A percentile compares a stretch with the other conserved stretches of the same genome.
These are phyloP conservation scores for Cocos nucifera DNA, from an alignment of 176 grass and related monocot species.

Conservation along the genomic window DNA sequence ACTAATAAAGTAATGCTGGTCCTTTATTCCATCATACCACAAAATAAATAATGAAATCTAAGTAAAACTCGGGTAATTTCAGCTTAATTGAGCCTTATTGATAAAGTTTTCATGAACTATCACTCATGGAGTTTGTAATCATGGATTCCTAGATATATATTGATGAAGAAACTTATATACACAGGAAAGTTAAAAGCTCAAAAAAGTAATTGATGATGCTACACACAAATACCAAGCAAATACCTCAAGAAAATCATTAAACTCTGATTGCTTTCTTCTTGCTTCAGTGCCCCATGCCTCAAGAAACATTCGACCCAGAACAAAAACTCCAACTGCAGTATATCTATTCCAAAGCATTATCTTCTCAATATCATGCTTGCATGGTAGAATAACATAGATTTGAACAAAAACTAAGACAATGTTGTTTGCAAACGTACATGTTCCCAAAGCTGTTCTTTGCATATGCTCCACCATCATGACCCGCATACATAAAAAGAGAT, in stretches of 20 bases:
- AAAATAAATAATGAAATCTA: no score
- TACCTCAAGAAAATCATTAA: conserved; percentile 88
- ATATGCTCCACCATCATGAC: conserved; percentile 79
- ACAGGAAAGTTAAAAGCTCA: background rate
- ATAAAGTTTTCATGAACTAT: no score
- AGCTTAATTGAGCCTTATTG: no score
- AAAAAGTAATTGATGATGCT: background rate
- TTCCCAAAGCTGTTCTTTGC: conserved; percentile 98
- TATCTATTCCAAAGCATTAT: conserved; percentile 43
- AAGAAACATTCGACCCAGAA: conserved; percentile 64
- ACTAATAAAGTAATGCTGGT: no score
- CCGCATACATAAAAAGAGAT: conserved; percentile 97
- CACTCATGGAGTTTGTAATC: no score
- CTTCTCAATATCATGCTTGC: conserved; percentile 12
- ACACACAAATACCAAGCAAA: background rate
- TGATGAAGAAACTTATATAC: no score
- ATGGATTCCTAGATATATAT: no score
- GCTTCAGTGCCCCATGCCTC: conserved; percentile 86
- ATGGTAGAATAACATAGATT: no score
- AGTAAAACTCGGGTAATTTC: no score
- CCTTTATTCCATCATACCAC: no score
- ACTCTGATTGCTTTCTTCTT: conserved; percentile 75
- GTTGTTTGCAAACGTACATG: conserved; percentile 35
- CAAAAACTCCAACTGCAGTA: conserved; percentile 89
- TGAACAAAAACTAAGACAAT: no score